These are phyloP conservation scores for Parsonsia alboflavescens DNA, from an alignment of 257 asterid species.

Conservation along the genomic window DNA sequence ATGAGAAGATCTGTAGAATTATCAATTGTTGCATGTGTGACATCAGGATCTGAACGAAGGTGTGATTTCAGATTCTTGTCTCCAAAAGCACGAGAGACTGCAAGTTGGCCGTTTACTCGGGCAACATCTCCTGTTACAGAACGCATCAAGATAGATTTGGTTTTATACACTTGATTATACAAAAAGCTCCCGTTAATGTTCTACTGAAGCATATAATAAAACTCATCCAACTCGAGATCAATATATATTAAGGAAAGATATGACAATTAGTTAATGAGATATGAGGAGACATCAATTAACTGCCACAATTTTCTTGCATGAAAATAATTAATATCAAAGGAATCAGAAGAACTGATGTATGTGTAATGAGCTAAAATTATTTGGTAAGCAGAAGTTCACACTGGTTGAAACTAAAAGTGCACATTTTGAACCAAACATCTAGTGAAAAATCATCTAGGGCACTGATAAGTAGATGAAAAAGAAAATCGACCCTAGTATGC, in stretches of 20 bases:
- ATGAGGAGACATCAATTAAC: neutral
- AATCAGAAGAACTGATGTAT: too few species aligned
- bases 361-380: neutral
- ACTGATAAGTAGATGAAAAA: neutral
- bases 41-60: constrained; percentile 75
- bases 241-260: neutral
- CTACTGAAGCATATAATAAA: neutral
- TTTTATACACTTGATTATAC: constrained; percentile 7
- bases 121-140: constrained; percentile 76
- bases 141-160: constrained; percentile 4
- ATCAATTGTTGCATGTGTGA: constrained; percentile 49
- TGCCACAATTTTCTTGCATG: neutral
- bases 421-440: neutral
- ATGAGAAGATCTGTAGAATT: constrained; percentile 61
- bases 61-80: constrained; percentile 83
- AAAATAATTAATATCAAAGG: neutral
- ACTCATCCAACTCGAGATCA: neutral
- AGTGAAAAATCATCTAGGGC: neutral
- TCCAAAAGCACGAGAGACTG: constrained; percentile 93
- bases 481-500: too few species aligned
- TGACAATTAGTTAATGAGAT: neutral
- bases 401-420: neutral
- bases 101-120: constrained; percentile 82
- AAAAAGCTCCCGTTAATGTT: neutral
- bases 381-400: neutral